Evolutionary conservation across 805 yeast species (phyloP).

Genomic region (Cyberlindnera subsufficiens): DNA sequence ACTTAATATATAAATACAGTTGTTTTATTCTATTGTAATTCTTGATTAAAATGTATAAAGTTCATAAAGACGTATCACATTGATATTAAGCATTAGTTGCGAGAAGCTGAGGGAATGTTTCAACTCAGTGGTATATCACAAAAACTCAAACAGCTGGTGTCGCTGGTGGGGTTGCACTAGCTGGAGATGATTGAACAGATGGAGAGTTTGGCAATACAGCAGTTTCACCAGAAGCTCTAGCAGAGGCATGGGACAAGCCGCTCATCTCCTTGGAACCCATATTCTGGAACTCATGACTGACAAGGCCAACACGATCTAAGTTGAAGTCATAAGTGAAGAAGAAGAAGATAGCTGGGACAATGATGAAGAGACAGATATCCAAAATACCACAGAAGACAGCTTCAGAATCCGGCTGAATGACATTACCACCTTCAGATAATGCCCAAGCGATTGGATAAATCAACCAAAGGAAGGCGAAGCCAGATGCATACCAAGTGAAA

Average conservation of each 20-base stretch:
- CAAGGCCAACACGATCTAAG: conserved; percentile 7
- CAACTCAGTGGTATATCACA: no score
- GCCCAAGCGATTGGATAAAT: conserved; percentile 34
- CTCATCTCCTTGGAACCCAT: conserved; percentile 7
- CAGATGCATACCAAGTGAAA: conserved; percentile 30
- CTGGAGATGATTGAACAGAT: background rate
- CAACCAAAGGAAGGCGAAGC: conserved; percentile 29
- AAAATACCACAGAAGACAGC: conserved; percentile 48
- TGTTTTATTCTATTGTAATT: background rate
- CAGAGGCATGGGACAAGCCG: conserved; percentile 4
- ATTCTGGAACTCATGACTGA: conserved; percentile 7
- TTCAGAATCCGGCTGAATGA: conserved; percentile 46
- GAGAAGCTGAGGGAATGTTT: background rate
- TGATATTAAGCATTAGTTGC: background rate
- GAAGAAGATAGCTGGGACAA: conserved; percentile 32
- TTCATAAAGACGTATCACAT: background rate
- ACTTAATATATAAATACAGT: background rate
- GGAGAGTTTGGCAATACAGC: conserved; percentile 7
- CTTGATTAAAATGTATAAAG: background rate
- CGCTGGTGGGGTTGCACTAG: background rate
- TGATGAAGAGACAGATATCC: conserved; percentile 37
- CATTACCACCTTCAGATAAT: conserved; percentile 49
- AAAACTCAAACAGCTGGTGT: no score
- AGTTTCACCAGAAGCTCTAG: conserved; percentile 30
- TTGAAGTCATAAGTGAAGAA: conserved; percentile 9